A percentile compares a stretch with the other conserved stretches of the same genome.
These are phyloP conservation scores for Angomonas ambiguus DNA, from an alignment of 208 protist species.

Conservation along the genomic window DNA sequence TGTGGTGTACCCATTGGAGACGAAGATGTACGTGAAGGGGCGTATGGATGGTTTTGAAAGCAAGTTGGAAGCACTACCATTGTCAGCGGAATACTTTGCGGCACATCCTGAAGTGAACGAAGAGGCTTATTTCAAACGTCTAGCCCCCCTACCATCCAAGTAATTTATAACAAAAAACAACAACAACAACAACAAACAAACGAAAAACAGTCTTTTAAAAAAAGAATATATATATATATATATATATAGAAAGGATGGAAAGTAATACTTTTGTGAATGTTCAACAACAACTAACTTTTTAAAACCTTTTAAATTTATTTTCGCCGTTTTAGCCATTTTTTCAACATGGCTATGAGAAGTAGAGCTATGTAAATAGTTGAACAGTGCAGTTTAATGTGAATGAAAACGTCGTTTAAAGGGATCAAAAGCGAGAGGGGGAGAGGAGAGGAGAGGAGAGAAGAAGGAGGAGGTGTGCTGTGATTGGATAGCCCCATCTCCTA, in stretches of 20 bases:
- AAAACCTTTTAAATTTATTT: too few relatives aligned
- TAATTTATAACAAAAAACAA: conserved; percentile 31
- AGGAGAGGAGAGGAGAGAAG: background rate
- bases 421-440: background rate
- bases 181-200: conserved; percentile 12
- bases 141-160: conserved; percentile 46
- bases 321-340: too few relatives aligned
- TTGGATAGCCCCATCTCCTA: too few relatives aligned
- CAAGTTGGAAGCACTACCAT: conserved; percentile 69
- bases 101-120: conserved; percentile 58
- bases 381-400: too few relatives aligned
- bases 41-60: conserved; percentile 56
- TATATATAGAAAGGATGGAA: background rate
- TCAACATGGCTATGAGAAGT: too few relatives aligned
- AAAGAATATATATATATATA: background rate
- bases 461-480: background rate
- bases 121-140: conserved; percentile 51
- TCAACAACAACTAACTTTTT: too few relatives aligned
- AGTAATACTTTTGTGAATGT: background rate
- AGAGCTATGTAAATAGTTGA: too few relatives aligned
- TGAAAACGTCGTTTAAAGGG: too few relatives aligned
- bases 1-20: conserved; percentile 60
- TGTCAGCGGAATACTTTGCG: conserved; percentile 72
- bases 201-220: conserved; percentile 1
- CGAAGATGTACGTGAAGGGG: conserved; percentile 60